Evolutionary conservation across 2,329 filamentous ascomycete genomes (phyloP), one percentile per base, ranked within the genome.

Genomic region (Fusarium hostae): DNA sequence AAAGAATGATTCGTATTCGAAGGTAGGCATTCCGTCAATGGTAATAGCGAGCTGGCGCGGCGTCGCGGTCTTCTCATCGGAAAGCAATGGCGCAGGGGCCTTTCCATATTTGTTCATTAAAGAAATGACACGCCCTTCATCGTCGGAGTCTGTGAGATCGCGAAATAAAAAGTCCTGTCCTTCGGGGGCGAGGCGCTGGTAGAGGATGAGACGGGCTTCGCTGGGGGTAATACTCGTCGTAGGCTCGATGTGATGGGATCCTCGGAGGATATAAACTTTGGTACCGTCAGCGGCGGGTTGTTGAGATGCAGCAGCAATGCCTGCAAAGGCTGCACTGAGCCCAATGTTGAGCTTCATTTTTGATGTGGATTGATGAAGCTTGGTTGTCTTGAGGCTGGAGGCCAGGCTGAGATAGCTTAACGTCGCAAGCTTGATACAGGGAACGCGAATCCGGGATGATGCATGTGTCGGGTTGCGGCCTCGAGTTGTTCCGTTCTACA

Each of bases 71-170:
- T 77, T 71, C 15, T 71, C 68, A 44, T 80, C 76, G 8, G 78
- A 62, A 73, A 93, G 90, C 37, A 93, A 81, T 24, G 84, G 78
- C 59, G 81, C 73, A 10, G 86, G 80, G 34, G 81, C 77, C 68
- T 86, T 88, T 68, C 89, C 90, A 78, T 89, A 92, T 54, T 82
- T 82, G 76, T 89, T 88, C 76, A 94, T 82, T 72, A 88, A 81
- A 52, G 84, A 81, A 41, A 93, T 80, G 12, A 87, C 85, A 44
- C 88, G 84, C 63, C 86, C 82, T 28, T 75, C 56, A 48, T 82
- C 78, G 65, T 82, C 71, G 37, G 78, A 79, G 32, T 81, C 78
- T 40, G 82, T 84, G 56, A 85, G 82, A 74, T 84, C 86, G 77
- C 81, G 84, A 75, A 82, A 82, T 72, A 82, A 84, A 71, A 85